Evolutionary conservation across 805 yeast genomes (phyloP).

Genomic region (Kregervanrija delftensis): DNA sequence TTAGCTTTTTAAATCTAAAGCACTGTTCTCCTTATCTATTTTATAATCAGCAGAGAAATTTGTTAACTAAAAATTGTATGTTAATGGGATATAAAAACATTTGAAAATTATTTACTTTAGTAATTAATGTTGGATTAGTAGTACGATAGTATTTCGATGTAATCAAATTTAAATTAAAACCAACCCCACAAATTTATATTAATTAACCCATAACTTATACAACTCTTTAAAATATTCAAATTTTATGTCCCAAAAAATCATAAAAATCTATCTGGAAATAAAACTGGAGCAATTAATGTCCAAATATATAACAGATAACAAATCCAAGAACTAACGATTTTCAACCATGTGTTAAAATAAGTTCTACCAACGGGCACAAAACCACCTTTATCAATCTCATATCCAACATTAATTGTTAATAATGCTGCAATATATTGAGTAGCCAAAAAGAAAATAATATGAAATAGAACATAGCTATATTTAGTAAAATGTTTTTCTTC

Average conservation of each 20-base stretch:
- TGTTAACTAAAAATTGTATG: too few species aligned
- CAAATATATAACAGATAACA: slow-evolving; percentile 83
- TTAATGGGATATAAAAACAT: too few species aligned
- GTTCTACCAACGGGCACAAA: slow-evolving; percentile 97
- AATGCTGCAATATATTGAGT: slow-evolving; percentile 96
- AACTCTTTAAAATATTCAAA: too few species aligned
- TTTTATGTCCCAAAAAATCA: neutral
- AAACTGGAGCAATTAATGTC: slow-evolving; percentile 86
- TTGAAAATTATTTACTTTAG: too few species aligned
- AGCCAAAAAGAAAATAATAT: slow-evolving; percentile 85
- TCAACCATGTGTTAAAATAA: slow-evolving; percentile 91
- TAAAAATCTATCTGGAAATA: slow-evolving; percentile 80
- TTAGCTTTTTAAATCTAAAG: too few species aligned
- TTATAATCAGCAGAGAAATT: too few species aligned
- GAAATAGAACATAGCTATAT: slow-evolving; percentile 84
- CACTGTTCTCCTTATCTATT: too few species aligned
- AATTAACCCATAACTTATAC: too few species aligned
- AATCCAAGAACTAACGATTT: slow-evolving; percentile 86
- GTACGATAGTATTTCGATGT: too few species aligned
- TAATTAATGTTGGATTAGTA: too few species aligned
- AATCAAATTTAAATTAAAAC: too few species aligned
- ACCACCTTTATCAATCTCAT: slow-evolving; percentile 77
- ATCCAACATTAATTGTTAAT: slow-evolving; percentile 84
- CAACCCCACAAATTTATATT: too few species aligned
- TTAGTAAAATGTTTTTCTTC: slow-evolving; percentile 59